Conservation (phyloP, 2,329 filamentous ascomycete genomes). For the Microsporum ferrugineum region DNA sequence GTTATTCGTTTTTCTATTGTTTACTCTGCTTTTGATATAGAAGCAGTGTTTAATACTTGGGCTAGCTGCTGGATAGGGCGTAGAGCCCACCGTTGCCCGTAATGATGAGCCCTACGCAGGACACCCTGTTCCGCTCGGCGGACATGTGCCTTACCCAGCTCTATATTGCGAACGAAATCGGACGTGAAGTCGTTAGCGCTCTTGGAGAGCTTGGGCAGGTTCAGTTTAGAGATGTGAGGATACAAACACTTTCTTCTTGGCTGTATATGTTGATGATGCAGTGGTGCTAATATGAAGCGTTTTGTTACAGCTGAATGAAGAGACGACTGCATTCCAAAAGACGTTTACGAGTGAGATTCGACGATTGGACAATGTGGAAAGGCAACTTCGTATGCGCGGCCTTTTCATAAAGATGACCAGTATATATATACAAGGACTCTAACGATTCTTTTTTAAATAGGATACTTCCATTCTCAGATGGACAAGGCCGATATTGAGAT, state of each 20-base stretch:
- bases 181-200: slow-evolving; percentile 91
- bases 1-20: neutral
- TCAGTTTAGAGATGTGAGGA: slow-evolving; percentile 88
- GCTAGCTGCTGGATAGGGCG: neutral
- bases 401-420: neutral
- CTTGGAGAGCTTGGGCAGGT: slow-evolving; percentile 91
- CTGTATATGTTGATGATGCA: slow-evolving; percentile 3
- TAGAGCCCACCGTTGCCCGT: neutral
- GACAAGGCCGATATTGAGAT: slow-evolving; percentile 80
- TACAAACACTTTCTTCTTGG: neutral
- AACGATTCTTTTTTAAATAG: slow-evolving; percentile 35
- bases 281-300: slow-evolving; percentile 18
- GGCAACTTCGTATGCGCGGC: slow-evolving; percentile 72
- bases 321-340: slow-evolving; percentile 87
- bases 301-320: slow-evolving; percentile 64
- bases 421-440: neutral
- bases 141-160: slow-evolving; percentile 99
- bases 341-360: slow-evolving; percentile 97
- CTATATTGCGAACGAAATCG: slow-evolving; percentile 98
- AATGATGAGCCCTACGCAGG: slow-evolving; percentile 52
- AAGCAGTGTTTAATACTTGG: neutral
- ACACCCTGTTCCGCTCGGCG: slow-evolving; percentile 98
- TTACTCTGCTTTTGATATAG: neutral
- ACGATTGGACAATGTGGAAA: slow-evolving; percentile 92
- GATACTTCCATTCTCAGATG: slow-evolving; percentile 93